Conservation (phyloP, 129 eudicot genomes). For the Logfia minima region DNA sequence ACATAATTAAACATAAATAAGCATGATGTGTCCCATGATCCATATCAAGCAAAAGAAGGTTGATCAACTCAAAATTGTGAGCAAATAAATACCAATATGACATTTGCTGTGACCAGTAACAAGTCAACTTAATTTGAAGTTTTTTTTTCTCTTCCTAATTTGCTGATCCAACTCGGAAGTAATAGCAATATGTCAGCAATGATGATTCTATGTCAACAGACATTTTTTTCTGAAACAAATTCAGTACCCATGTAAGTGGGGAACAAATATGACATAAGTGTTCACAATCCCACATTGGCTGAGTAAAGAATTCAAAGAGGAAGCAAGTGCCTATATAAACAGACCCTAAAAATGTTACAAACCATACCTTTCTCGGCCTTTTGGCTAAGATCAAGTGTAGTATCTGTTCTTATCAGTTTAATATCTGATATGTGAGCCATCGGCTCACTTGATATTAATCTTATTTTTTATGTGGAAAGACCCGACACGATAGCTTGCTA, state of each 20-base stretch:
- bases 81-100: not conserved
- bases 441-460: slow-evolving; percentile 27
- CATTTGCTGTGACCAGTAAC: not conserved
- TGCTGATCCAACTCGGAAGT: too few species aligned
- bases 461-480: slow-evolving; percentile 9
- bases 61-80: not conserved
- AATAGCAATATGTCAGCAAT: too few species aligned
- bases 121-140: not conserved
- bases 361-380: slow-evolving; percentile 76
- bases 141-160: too few species aligned
- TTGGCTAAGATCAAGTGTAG: slow-evolving; percentile 76
- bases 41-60: not conserved
- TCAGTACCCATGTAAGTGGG: too few species aligned
- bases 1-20: too few species aligned
- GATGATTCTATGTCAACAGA: too few species aligned
- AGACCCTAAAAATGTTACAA: not conserved
- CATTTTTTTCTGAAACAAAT: too few species aligned
- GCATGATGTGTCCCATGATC: not conserved
- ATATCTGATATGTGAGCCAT: slow-evolving; percentile 33
- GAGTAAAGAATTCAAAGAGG: too few species aligned
- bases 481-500: slow-evolving; percentile 11
- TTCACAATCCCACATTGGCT: too few species aligned
- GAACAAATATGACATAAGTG: too few species aligned
- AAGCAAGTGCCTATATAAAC: too few species aligned
- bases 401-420: slow-evolving; percentile 61